These are phyloP conservation scores for Decorospora gaudefroyi DNA, from an alignment of 2,329 filamentous ascomycete species.

Conservation along the genomic window DNA sequence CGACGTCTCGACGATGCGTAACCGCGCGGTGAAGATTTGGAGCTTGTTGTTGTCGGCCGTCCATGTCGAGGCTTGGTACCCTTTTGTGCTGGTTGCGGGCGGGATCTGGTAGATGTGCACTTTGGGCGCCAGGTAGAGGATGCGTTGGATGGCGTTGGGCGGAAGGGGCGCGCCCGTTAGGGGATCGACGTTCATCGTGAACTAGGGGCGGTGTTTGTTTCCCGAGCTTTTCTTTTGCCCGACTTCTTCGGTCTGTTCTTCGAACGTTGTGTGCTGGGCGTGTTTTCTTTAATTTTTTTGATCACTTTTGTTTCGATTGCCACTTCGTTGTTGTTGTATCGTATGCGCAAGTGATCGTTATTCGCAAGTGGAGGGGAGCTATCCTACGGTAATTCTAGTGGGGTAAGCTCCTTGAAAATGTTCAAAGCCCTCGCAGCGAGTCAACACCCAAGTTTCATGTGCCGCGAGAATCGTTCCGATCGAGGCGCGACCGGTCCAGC, in stretches of 20 bases:
- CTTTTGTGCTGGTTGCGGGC: slow-evolving; percentile 74
- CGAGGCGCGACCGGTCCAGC: slow-evolving; percentile 16
- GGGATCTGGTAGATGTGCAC: slow-evolving; percentile 90
- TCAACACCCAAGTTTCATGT: too few species aligned
- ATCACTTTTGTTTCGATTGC: neutral
- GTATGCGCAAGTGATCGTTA: too few species aligned
- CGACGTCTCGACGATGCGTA: slow-evolving; percentile 78
- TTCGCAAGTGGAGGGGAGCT: too few species aligned
- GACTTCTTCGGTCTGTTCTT: slow-evolving; percentile 1
- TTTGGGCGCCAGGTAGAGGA: slow-evolving; percentile 74
- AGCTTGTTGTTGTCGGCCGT: slow-evolving; percentile 67
- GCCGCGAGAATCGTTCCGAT: too few species aligned
- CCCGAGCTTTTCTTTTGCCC: neutral
- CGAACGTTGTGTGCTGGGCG: neutral
- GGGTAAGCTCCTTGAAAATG: slow-evolving; percentile 3
- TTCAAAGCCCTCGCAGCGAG: neutral
- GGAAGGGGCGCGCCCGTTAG: slow-evolving; percentile 70
- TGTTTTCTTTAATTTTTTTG: neutral
- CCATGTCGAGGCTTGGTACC: slow-evolving; percentile 78
- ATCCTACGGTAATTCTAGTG: neutral
- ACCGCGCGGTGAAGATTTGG: slow-evolving; percentile 82
- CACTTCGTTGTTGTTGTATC: too few species aligned
- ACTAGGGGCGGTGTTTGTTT: neutral
- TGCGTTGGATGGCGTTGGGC: slow-evolving; percentile 77
- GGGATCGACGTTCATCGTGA: slow-evolving; percentile 68